Conservation (phyloP, 495 filamentous ascomycete species). For the Immersiella caudata region DNA sequence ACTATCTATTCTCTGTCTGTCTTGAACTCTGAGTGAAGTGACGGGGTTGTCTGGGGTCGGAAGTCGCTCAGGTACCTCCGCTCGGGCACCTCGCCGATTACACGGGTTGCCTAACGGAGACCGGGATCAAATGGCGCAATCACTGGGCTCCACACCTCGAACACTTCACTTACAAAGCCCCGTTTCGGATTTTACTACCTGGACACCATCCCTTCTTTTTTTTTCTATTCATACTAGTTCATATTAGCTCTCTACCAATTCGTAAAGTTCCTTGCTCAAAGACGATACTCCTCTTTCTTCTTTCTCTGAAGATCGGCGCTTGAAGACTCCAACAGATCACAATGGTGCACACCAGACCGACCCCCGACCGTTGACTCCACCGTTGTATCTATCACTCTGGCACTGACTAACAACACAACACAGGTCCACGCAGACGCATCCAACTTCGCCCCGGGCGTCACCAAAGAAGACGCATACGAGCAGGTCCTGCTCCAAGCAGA, state of each 20-base stretch:
- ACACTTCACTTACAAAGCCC: background rate
- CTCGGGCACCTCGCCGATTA: no score
- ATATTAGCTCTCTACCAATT: no score
- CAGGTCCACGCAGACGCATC: conserved; percentile 89
- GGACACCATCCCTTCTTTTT: background rate
- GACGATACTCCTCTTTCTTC: no score
- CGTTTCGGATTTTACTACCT: background rate
- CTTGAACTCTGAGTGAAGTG: background rate
- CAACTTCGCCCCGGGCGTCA: conserved; percentile 65
- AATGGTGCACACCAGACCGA: background rate
- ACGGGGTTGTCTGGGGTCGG: no score
- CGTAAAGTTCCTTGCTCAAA: no score
- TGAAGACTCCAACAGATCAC: no score
- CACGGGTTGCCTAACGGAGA: background rate
- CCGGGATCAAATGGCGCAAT: conserved; percentile 1
- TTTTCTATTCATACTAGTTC: no score
- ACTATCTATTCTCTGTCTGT: no score
- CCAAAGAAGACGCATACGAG: conserved; percentile 75
- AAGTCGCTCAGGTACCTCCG: no score
- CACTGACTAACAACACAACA: background rate
- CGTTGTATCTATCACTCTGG: no score
- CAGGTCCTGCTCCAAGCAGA: conserved; percentile 73
- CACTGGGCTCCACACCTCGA: background rate
- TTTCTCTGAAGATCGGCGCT: no score
- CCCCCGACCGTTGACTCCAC: no score